Evolutionary conservation across 495 filamentous ascomycete species (phyloP), one percentile per base, ranked within the genome.

Genomic region (Aspergillus ellipticus): DNA sequence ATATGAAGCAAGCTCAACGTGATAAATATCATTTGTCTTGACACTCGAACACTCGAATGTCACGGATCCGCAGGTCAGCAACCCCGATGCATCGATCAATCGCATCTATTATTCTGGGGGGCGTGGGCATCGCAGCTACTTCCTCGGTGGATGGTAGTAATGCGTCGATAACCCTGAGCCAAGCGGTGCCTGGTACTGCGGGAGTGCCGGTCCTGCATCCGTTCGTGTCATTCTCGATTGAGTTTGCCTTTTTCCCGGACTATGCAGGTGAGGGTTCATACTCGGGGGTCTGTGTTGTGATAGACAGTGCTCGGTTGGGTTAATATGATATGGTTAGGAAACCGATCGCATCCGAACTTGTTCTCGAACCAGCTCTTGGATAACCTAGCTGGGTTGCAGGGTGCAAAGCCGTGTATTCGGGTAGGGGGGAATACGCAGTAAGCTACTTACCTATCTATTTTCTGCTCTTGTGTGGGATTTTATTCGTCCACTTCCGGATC

Each of bases 91-190:
- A 19, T 22, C 20, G 17, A 20, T 9, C 17, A 9, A 20, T 22
- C 19, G 19, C 42, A 22, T n/a, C 42, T 45, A 13, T 22, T 8
- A 22, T 10, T 21, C 8, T 24, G 4, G 24, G 24, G 11, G 35
- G 35, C 1, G 35, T 9, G 35, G 3, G 3, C 6, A n/a, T n/a
- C 5, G 35, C 35, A n/a, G 84, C 85, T 20, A 81, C 66, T 8
- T 86, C 71, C 59, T 87, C 82, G 39, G 87, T 67, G 62, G 11
- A 39, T 47, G 13, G 19, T 24, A 26, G 29, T 9, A 29, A 15
- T 22, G n/a, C 24, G 7, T 17, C 47, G 4, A 39, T 67, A 13
- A 26, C 41, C 6, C 54, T 67, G 28, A 51, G 49, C 31, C 47
- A 57, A 29, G 20, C 41, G 3, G 59, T 56, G 0, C 65, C 65